Evolutionary conservation across 768 basidiomycete genomes (phyloP).

Genomic region (Lyophyllum semitale): DNA sequence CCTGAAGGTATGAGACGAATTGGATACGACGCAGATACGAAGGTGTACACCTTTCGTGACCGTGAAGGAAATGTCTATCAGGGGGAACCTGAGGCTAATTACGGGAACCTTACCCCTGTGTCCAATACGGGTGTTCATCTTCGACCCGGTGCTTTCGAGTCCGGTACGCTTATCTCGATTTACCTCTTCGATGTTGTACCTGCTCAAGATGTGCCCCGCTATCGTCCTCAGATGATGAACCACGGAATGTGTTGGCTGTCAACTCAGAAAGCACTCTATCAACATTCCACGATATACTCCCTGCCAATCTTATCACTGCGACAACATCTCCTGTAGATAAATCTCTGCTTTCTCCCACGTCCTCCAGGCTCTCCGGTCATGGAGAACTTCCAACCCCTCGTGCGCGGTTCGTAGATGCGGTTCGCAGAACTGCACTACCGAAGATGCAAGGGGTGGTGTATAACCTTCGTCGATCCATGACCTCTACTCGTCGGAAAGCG

Average conservation of each 20-base stretch:
- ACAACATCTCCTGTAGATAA: conserved; percentile 28
- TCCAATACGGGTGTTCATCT: conserved; percentile 18
- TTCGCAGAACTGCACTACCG: conserved; percentile 34
- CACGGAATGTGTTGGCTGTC: conserved; percentile 3
- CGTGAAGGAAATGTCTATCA: conserved; percentile 43
- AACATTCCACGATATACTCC: conserved; percentile 52
- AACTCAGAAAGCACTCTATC: conserved; percentile 16
- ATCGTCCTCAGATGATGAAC: conserved; percentile 4
- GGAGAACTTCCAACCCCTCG: conserved; percentile 3
- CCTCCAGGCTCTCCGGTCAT: conserved; percentile 3
- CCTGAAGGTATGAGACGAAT: conserved; percentile 51
- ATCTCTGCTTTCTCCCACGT: conserved; percentile 6
- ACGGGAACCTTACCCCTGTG: conserved; percentile 44
- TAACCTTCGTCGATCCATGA: conserved; percentile 35
- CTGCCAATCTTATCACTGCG: conserved; percentile 44
- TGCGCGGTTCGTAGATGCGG: conserved; percentile 29
- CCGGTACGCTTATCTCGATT: conserved; percentile 18
- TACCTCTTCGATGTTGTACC: neutral
- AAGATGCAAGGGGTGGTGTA: conserved; percentile 41
- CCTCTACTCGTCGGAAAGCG: conserved; percentile 37
- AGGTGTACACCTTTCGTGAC: conserved; percentile 53
- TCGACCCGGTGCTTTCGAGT: conserved; percentile 26
- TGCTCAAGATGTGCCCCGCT: neutral
- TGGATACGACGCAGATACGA: conserved; percentile 55
- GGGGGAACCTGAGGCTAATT: conserved; percentile 44